Percentiles rank a stretch among this genome's conserved stretches.
Conservation (phyloP, 176 grass and related monocot species). For the Triticum monococcum region DNA sequence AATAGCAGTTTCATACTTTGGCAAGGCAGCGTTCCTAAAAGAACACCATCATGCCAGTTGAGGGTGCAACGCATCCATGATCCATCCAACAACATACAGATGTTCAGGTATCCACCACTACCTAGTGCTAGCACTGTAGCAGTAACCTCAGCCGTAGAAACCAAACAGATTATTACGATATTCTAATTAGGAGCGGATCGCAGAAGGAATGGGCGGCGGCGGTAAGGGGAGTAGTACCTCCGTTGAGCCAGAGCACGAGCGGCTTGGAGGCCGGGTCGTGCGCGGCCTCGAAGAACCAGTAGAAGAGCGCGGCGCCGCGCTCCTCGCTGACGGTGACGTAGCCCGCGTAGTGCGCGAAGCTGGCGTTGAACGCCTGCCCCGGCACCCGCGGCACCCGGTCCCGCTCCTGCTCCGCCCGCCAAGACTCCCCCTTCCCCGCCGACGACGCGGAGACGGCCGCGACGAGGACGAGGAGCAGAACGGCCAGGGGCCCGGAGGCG, state of each 20-base stretch:
- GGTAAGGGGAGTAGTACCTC: slow-evolving; percentile 27
- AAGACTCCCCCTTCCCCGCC: not conserved
- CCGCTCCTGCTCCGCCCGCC: slow-evolving; percentile 49
- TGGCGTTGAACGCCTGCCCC: slow-evolving; percentile 71
- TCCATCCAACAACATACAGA: too few relatives aligned
- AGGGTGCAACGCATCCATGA: too few relatives aligned
- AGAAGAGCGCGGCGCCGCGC: slow-evolving; percentile 82
- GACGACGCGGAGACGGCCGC: not conserved
- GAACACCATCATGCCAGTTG: too few relatives aligned
- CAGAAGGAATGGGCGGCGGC: not conserved
- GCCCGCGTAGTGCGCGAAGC: slow-evolving; percentile 86
- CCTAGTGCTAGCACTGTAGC: too few relatives aligned
- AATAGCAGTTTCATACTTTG: too few relatives aligned
- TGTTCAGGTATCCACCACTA: too few relatives aligned
- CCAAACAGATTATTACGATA: not conserved
- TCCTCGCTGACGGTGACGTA: slow-evolving; percentile 81
- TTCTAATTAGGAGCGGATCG: not conserved
- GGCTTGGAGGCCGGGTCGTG: slow-evolving; percentile 74
- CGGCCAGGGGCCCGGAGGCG: not conserved
- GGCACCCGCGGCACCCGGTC: slow-evolving; percentile 62
- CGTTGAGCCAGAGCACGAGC: slow-evolving; percentile 91
- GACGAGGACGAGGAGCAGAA: not conserved
- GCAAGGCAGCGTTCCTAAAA: too few relatives aligned
- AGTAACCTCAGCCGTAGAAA: too few relatives aligned
- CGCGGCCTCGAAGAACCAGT: slow-evolving; percentile 95